Evolutionary conservation across 2,329 filamentous ascomycete species (phyloP).

Genomic region (Xylariaceae sp.): DNA sequence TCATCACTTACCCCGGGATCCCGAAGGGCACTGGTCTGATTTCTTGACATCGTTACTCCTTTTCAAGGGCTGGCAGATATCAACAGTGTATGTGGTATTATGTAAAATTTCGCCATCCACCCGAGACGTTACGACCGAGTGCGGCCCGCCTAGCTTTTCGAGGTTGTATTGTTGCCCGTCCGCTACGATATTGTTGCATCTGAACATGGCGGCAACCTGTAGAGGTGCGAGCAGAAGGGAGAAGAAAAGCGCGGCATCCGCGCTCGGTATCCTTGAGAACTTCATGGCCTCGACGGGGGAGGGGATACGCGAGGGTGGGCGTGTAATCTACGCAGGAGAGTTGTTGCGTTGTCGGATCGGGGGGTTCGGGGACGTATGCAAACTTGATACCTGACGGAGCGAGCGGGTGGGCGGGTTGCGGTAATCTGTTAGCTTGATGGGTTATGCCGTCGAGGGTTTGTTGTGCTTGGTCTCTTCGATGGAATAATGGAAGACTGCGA

Average conservation of each 20-base stretch:
- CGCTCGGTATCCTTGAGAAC: conserved; percentile 32
- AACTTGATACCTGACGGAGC: no score
- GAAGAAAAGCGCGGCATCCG: conserved; percentile 33
- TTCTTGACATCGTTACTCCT: conserved; percentile 51
- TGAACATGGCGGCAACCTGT: conserved; percentile 44
- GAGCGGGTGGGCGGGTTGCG: no score
- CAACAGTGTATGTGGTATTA: conserved; percentile 78
- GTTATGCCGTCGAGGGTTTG: no score
- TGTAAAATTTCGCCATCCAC: conserved; percentile 47
- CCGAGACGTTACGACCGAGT: conserved; percentile 58
- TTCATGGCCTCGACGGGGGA: conserved; percentile 32
- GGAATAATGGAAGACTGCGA: no score
- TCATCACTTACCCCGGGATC: conserved; percentile 55
- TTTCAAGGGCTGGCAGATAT: conserved; percentile 66
- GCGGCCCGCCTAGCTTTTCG: conserved; percentile 57
- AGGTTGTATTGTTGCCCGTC: conserved; percentile 61
- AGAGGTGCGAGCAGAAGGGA: conserved; percentile 33
- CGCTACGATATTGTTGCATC: conserved; percentile 57
- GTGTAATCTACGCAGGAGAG: no score
- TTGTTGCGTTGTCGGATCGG: no score
- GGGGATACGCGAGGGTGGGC: no score
- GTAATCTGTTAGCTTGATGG: no score
- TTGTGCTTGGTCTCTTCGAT: no score
- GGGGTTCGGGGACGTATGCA: no score
- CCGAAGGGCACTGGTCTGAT: conserved; percentile 59